Percentiles rank a stretch among this genome's conserved stretches.
Evolutionary conservation across 768 basidiomycete species (phyloP).

Genomic region (Amanita rubescens): DNA sequence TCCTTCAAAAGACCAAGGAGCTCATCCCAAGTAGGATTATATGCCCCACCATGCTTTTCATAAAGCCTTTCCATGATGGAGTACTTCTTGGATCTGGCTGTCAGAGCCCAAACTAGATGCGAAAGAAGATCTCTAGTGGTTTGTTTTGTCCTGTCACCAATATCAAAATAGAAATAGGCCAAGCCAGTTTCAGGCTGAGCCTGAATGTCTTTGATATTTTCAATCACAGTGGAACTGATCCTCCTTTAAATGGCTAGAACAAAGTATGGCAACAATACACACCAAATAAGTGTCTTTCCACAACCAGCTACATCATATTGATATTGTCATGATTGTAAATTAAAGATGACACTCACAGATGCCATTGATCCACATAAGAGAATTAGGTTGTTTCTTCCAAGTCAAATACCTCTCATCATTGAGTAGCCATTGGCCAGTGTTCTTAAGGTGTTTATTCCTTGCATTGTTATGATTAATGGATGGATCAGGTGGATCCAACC

Average conservation of each 20-base stretch:
- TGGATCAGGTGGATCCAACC: neutral
- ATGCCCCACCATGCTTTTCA: neutral
- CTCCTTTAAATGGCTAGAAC: neutral
- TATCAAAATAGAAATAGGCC: constrained; percentile 1
- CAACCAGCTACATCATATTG: neutral
- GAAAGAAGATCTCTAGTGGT: neutral
- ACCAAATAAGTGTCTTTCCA: constrained; percentile 1
- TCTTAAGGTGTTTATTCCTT: neutral
- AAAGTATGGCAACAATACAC: neutral
- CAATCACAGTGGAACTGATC: neutral
- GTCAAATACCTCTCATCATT: neutral
- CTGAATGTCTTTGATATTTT: neutral
- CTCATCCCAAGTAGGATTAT: neutral
- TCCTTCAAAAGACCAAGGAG: neutral
- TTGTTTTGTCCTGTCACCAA: neutral
- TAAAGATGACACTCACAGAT: neutral
- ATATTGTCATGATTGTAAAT: neutral
- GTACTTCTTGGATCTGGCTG: neutral
- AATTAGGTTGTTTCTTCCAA: neutral
- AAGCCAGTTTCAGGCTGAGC: neutral
- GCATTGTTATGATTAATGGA: neutral
- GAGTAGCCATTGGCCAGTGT: neutral
- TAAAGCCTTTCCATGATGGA: neutral
- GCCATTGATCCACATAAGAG: neutral
- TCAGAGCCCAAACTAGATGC: neutral